Conservation (phyloP, 495 filamentous ascomycete species). For the Daldinia childiae region DNA sequence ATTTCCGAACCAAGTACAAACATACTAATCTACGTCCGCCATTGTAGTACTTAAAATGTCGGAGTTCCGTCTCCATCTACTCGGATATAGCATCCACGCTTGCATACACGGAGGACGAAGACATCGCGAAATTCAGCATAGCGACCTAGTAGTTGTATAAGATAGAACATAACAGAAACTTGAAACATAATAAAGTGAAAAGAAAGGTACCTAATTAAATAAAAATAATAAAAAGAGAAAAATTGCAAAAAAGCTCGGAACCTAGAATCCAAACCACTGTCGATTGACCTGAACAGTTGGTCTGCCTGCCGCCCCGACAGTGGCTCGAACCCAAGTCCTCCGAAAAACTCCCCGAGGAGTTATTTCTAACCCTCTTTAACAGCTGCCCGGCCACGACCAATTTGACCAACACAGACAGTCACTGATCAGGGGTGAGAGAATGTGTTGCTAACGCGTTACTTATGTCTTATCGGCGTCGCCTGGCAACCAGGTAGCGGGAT, state of each 20-base stretch:
- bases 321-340: not conserved
- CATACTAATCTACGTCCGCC: too few relatives aligned
- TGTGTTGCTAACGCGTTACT: not conserved
- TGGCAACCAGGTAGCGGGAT: not conserved
- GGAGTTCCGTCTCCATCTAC: too few relatives aligned
- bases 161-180: too few relatives aligned
- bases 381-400: not conserved
- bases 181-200: not conserved
- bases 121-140: too few relatives aligned
- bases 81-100: too few relatives aligned
- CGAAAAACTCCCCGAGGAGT: not conserved
- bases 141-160: too few relatives aligned
- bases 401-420: not conserved
- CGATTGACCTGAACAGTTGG: slow-evolving; percentile 5
- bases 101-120: too few relatives aligned
- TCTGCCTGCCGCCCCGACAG: not conserved
- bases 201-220: not conserved
- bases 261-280: slow-evolving; percentile 38
- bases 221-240: not conserved
- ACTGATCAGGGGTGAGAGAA: not conserved
- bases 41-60: too few relatives aligned
- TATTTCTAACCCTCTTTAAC: not conserved
- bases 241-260: not conserved
- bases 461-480: not conserved
- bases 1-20: too few relatives aligned